phyloP scores from a whole-genome alignment of 2,329 filamentous ascomycete species.

The Colletotrichum navitas region DNA sequence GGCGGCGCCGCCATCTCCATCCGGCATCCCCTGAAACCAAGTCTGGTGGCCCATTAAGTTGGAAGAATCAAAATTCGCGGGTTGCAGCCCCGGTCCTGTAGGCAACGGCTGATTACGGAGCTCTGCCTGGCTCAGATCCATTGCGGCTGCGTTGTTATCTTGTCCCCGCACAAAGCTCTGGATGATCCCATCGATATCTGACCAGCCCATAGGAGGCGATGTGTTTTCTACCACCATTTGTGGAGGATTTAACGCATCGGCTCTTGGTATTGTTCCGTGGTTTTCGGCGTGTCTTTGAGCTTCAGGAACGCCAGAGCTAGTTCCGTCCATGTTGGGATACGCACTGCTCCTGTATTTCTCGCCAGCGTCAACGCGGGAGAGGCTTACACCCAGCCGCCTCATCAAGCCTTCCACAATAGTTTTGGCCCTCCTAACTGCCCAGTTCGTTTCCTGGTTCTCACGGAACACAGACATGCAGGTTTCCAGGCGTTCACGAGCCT shows the following conservation, averaged over 20 bases:
- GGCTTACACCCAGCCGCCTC: slow-evolving; percentile 55
- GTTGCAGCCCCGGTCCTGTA: neutral
- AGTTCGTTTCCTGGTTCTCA: slow-evolving; percentile 64
- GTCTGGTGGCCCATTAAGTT: slow-evolving; percentile 5
- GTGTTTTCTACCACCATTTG: slow-evolving; percentile 5
- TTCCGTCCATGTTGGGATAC: neutral
- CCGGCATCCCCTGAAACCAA: slow-evolving; percentile 19
- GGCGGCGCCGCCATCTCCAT: slow-evolving; percentile 31
- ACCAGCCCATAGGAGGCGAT: slow-evolving; percentile 44
- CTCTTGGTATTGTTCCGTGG: neutral
- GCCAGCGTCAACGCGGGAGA: neutral
- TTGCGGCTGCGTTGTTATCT: slow-evolving; percentile 28
- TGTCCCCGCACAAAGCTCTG: slow-evolving; percentile 50
- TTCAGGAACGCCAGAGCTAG: neutral
- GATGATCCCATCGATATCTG: slow-evolving; percentile 54
- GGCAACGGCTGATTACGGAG: neutral
- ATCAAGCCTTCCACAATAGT: slow-evolving; percentile 60
- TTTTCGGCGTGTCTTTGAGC: neutral
- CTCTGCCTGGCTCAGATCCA: slow-evolving; percentile 16
- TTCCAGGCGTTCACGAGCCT: slow-evolving; percentile 55
- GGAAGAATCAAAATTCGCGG: neutral
- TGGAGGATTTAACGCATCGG: neutral
- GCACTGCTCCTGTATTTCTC: neutral
- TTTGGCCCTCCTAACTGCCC: slow-evolving; percentile 60
- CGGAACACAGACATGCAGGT: slow-evolving; percentile 61